Evolutionary conservation across 2,329 filamentous ascomycete genomes (phyloP), one percentile per base, ranked within the genome.

Genomic region (Nemania bipapillata): DNA sequence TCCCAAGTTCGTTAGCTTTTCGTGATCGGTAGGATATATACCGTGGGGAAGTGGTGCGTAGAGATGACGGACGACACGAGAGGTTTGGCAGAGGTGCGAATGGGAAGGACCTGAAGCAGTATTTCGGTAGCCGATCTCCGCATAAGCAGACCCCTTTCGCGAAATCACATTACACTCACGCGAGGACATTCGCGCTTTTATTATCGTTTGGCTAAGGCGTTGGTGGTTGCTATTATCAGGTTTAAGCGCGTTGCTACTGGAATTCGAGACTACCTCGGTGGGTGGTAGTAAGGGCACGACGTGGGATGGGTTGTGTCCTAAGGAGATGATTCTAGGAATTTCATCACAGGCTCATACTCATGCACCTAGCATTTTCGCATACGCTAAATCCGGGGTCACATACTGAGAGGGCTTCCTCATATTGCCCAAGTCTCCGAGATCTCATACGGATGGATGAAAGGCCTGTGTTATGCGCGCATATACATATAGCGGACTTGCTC

Each of bases 1-100:
- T n/a, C 94, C 94, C 70, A 97, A 97, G 84, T 97, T 97, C 78
- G 94, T 98, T 68, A 96, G 92, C 78, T 98, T 98, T 81, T 92
- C 90, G 68, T 92, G 78, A 86, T 47, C 3, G 11, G 7, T 8
- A n/a, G 24, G 47, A 50, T 28, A n/a, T n/a, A n/a, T n/a, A n/a
- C n/a, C 11, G n/a, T 24, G 45, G 12, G 47, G 47, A 50, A 7
- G 47, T 12, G 17, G 11, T 28, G 15, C 15, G 50, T 3, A n/a
- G 50, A 54, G 5, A 17, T 49, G 20, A n/a, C 30, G 66, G 37
- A 45, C 12, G 17, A n/a, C 12, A 47, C 17, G 32, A 57, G 37
- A 45, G 47, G 45, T 50, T 49, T 17, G 9, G 40, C n/a, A 17
- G 17, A 35, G 47, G 50, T 57, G 24, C 15, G 26, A 20, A 54